A percentile compares a stretch with the other conserved stretches of the same genome.
Evolutionary conservation across 2,329 filamentous ascomycete species (phyloP).

Genomic region (Claviceps paspali): DNA sequence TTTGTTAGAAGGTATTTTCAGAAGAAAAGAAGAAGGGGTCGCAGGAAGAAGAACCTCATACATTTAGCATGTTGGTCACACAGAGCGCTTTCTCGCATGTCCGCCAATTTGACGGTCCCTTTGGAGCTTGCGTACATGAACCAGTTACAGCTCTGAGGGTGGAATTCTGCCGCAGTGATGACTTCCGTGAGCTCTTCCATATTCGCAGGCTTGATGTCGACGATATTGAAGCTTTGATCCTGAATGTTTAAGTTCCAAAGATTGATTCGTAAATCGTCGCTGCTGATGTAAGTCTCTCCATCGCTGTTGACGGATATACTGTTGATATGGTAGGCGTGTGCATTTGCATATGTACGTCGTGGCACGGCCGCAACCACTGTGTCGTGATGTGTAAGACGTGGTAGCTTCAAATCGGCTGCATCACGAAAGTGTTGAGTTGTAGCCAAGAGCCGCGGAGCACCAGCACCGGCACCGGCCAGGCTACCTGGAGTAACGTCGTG

Average conservation of each 20-base stretch:
- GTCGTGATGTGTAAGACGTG: slow-evolving; percentile 92
- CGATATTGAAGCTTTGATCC: slow-evolving; percentile 99
- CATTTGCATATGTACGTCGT: slow-evolving; percentile 91
- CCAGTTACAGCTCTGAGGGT: slow-evolving; percentile 95
- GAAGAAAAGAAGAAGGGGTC: background rate
- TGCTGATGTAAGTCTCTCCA: slow-evolving; percentile 98
- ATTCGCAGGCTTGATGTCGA: slow-evolving; percentile 98
- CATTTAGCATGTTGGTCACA: slow-evolving; percentile 93
- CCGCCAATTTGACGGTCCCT: slow-evolving; percentile 94
- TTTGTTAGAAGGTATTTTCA: slow-evolving; percentile 10
- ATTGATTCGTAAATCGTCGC: slow-evolving; percentile 93
- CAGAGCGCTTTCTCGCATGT: slow-evolving; percentile 93
- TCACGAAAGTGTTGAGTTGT: slow-evolving; percentile 64
- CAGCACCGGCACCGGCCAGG: slow-evolving; percentile 61
- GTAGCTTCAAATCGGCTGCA: slow-evolving; percentile 75
- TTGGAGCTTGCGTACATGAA: slow-evolving; percentile 99
- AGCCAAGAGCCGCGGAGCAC: slow-evolving; percentile 52
- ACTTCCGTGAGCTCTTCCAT: slow-evolving; percentile 99
- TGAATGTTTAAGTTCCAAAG: slow-evolving; percentile 99
- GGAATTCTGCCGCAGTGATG: slow-evolving; percentile 95
- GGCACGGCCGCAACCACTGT: slow-evolving; percentile 95
- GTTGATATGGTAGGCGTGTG: slow-evolving; percentile 98
- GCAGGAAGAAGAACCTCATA: slow-evolving; percentile 35
- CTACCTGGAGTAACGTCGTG: slow-evolving; percentile 74
- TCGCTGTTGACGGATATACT: slow-evolving; percentile 99